Conservation (phyloP, 1,284 basidiomycete species). For the Melampsora americana region DNA sequence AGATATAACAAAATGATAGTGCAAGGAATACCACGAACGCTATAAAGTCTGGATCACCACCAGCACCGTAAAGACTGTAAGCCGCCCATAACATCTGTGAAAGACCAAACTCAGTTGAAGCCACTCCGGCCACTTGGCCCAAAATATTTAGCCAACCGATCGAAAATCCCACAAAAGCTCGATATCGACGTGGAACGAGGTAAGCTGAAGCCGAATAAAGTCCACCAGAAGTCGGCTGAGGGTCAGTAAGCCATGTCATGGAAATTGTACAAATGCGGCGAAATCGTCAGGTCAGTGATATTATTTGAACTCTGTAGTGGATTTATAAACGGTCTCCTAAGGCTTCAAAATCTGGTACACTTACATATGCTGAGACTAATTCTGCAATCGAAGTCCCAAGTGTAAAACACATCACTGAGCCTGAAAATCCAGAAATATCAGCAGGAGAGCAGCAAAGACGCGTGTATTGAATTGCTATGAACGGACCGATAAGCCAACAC, state of each 20-base stretch:
- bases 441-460: slow-evolving; percentile 1
- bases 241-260: not conserved
- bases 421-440: slow-evolving; percentile 50
- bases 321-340: too few relatives aligned
- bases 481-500: slow-evolving; percentile 63
- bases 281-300: not conserved
- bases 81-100: slow-evolving; percentile 84
- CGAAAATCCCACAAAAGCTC: slow-evolving; percentile 60
- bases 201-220: slow-evolving; percentile 73
- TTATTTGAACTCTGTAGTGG: too few relatives aligned
- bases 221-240: slow-evolving; percentile 78
- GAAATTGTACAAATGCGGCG: too few relatives aligned
- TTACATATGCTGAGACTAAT: slow-evolving; percentile 48
- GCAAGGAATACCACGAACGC: slow-evolving; percentile 57
- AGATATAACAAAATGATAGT: slow-evolving; percentile 55
- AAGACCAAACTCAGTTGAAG: slow-evolving; percentile 83
- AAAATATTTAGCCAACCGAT: slow-evolving; percentile 70
- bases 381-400: slow-evolving; percentile 72
- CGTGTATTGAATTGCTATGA: slow-evolving; percentile 56
- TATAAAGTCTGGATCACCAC: slow-evolving; percentile 51
- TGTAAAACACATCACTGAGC: slow-evolving; percentile 71
- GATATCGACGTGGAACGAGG: slow-evolving; percentile 66
- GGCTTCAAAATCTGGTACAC: not conserved
- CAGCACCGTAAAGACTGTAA: slow-evolving; percentile 48
- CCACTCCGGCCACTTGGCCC: slow-evolving; percentile 76